Evolutionary conservation across 164 flowering plant genomes (phyloP), one percentile per base, ranked within the genome.

Genomic region (Umbilicus rupestris): DNA sequence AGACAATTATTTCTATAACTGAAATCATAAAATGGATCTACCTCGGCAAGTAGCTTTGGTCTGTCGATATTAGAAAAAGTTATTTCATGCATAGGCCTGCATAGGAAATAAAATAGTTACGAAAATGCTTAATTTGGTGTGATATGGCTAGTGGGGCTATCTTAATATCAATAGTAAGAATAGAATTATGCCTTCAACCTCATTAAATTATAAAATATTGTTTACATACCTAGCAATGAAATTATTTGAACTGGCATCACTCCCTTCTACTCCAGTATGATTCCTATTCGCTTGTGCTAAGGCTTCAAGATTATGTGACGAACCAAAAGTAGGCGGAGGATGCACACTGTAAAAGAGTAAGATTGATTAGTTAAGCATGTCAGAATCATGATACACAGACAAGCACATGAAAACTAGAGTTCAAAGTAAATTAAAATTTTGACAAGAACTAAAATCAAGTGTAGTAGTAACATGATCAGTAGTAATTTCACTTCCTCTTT

Each of bases 11-110:
- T 39, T 14, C 7, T 26, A 10, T 26, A 8, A 26, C 30, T 60
- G n/a, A 41, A 52, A 57, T 26, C 31, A 68, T 28, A 57, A 39
- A 64, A 42, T 1, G 12, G 8, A 64, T 39, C 49, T 74, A 87
- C 92, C 92, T 77, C 76, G 65, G 78, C 79, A 41, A 87, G 86
- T 41, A 87, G 86, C 78, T 84, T 87, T 20, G 85, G 87, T 77
- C 78, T 83, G 78, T 87, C 92, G 45, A 75, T 65, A 17, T 86
- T 83, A 66, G 92, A 82, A 75, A 84, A 83, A 22, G 92, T 85
- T 58, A 87, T 82, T 71, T 87, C 92, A 64, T 85, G 85, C 82
- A 83, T 78, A 41, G 84, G 84, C 79, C 92, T 87, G 66, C 33
- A 4, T 26, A 3, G 60, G 28, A 72, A 85, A 64, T 28, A 55